phyloP scores from a whole-genome alignment of 176 grass and related monocot genomes.

The Saccharum officinarum region DNA sequence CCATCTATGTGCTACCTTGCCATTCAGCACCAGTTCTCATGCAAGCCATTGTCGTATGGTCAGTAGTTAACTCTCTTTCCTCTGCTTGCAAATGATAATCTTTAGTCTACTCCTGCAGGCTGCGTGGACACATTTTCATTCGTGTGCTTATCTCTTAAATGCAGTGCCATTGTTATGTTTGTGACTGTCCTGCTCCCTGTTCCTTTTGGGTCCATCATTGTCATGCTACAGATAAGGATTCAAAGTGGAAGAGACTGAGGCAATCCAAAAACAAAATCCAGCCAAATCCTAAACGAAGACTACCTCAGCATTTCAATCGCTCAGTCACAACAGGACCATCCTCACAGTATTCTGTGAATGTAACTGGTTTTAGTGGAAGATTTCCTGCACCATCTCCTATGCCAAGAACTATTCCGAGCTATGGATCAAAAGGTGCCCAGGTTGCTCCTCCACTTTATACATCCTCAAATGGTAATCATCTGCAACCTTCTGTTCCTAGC shows the following conservation, averaged over 20 bases:
- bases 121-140: constrained; percentile 15
- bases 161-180: constrained; percentile 98
- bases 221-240: constrained; percentile 72
- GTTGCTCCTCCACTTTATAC: constrained; percentile 1
- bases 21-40: constrained; percentile 64
- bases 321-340: constrained; percentile 6
- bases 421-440: background rate
- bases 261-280: constrained; percentile 41
- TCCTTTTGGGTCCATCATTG: constrained; percentile 73
- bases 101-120: background rate
- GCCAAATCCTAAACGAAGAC: background rate
- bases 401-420: background rate
- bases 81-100: background rate
- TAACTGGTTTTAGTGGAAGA: background rate
- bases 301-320: background rate
- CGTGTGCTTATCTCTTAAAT: constrained; percentile 35
- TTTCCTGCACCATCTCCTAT: background rate
- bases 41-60: constrained; percentile 74
- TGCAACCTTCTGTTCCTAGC: constrained; percentile 9
- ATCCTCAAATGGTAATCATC: constrained; percentile 9
- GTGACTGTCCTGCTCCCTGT: constrained; percentile 79
- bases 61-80: constrained; percentile 32
- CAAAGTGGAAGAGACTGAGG: constrained; percentile 58
- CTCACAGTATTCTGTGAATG: background rate
- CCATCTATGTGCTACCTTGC: constrained; percentile 69